Percentiles rank a stretch among this genome's conserved stretches.
Evolutionary conservation across 768 basidiomycete species (phyloP).

Genomic region (Leucocoprinus sp.): DNA sequence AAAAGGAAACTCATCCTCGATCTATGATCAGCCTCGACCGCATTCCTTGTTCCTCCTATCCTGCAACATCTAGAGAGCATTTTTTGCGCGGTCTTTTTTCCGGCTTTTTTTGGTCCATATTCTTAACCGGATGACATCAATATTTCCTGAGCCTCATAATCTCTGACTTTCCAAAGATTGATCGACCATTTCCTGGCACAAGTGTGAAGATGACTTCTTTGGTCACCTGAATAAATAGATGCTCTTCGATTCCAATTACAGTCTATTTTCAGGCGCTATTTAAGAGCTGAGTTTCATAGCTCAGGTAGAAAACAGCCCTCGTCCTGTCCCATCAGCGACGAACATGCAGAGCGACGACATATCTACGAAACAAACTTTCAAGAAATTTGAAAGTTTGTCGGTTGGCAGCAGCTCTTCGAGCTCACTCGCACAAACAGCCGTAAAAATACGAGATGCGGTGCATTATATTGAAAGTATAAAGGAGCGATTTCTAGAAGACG

Average conservation of each 20-base stretch:
- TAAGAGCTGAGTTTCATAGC: neutral
- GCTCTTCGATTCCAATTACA: neutral
- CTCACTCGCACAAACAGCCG: neutral
- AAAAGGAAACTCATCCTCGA: too few relatives aligned
- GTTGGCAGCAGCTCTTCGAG: neutral
- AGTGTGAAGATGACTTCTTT: neutral
- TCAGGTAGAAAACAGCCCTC: neutral
- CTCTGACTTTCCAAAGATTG: neutral
- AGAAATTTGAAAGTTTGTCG: neutral
- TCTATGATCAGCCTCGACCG: too few relatives aligned
- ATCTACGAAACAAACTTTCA: neutral
- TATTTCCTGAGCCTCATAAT: too few relatives aligned
- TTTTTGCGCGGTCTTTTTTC: too few relatives aligned
- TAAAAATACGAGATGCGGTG: constrained; percentile 37
- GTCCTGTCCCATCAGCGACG: neutral
- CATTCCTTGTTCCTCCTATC: too few relatives aligned
- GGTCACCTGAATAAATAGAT: neutral
- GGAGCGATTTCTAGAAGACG: constrained; percentile 47
- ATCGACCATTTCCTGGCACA: neutral
- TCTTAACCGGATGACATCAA: too few relatives aligned
- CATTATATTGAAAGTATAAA: constrained; percentile 67
- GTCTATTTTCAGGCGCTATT: neutral
- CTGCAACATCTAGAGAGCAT: too few relatives aligned
- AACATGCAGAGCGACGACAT: neutral
- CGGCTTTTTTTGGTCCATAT: too few relatives aligned